Base-by-base conservation (phyloP, 1,284 basidiomycete species). In the Golubevia sp. region DNA sequence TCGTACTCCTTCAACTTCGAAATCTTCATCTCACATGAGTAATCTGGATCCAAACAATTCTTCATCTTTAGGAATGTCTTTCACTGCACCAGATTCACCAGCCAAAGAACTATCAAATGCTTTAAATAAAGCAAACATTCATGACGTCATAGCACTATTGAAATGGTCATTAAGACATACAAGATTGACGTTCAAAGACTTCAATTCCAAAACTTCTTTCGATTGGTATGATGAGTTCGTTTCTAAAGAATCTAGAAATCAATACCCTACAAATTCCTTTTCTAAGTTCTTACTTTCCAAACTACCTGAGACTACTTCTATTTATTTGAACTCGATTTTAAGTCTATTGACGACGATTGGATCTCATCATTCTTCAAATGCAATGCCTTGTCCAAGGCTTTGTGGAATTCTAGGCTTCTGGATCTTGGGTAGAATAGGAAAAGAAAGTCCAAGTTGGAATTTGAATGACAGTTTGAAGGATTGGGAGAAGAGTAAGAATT, bases 161-260 rank as follows among this genome's bases (percentile, higher is more conserved):
- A 77, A 76, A 54, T 77, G 73, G 75, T 71, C 69, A 2, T 57
- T 78, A 30, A 59, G 76, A 13, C 70, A 76, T 48, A 26, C 70
- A 53, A 67, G 67, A 2, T 26, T 76, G 1, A 54, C 54, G 2
- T n/a, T 62, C 1, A 20, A 62, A 8, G 76, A 78, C 50, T 72
- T 78, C 24, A 23, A 67, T 55, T 67, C 62, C 3, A 58, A 56
- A 8, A 58, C 67, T 24, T 55, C 62, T 0, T 50, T 60, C 15
- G 59, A 56, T 49, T 76, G 76, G 76, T 78, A 78, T 52, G 56
- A 63, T 4, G 30, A n/a, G 11, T 78, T 76, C 56, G 66, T 61
- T 7, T n/a, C 53, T 1, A 61, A 63, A 5, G 76, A 78, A 49
- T 64, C 62, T 18, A 56, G 51, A 7, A 53, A 61, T 0, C 59